A percentile compares a stretch with the other conserved stretches of the same genome.
Evolutionary conservation across 352 stramenopile species (phyloP).

Genomic region (Globisporangium spinosum): DNA sequence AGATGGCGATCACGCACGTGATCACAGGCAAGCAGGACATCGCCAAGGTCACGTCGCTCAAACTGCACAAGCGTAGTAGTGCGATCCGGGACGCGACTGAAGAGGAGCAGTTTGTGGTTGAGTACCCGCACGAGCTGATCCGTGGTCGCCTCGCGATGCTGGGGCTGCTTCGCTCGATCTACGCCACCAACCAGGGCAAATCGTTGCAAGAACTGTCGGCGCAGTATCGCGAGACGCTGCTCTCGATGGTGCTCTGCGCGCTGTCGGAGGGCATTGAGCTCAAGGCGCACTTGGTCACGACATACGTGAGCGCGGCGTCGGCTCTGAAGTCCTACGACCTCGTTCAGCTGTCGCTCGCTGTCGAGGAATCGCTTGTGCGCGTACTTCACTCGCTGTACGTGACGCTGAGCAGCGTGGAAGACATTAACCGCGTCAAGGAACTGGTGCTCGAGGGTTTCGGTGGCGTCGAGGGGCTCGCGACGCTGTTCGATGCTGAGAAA

Average conservation of each 20-base stretch:
- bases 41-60: slow-evolving; percentile 41
- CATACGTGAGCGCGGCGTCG: slow-evolving; percentile 44
- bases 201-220: slow-evolving; percentile 44
- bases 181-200: slow-evolving; percentile 31
- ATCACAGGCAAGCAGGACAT: slow-evolving; percentile 60
- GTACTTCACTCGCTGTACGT: slow-evolving; percentile 36
- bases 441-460: slow-evolving; percentile 64
- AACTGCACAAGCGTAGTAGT: slow-evolving; percentile 49
- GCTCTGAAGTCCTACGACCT: slow-evolving; percentile 48
- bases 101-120: slow-evolving; percentile 38
- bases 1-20: slow-evolving; percentile 48
- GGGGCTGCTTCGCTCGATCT: slow-evolving; percentile 41
- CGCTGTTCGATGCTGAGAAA: slow-evolving; percentile 56
- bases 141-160: slow-evolving; percentile 42
- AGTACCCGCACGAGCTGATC: slow-evolving; percentile 40
- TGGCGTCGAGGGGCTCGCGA: slow-evolving; percentile 47
- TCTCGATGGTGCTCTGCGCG: slow-evolving; percentile 48
- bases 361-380: slow-evolving; percentile 44
- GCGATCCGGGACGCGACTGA: slow-evolving; percentile 29
- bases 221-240: slow-evolving; percentile 60
- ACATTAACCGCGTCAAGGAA: slow-evolving; percentile 39
- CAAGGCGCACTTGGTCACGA: slow-evolving; percentile 48
- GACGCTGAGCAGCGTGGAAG: slow-evolving; percentile 39
- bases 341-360: slow-evolving; percentile 42
- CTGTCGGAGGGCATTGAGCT: slow-evolving; percentile 51